Evolutionary conservation across 1,284 basidiomycete species (phyloP).

Genomic region (Somion occarium): DNA sequence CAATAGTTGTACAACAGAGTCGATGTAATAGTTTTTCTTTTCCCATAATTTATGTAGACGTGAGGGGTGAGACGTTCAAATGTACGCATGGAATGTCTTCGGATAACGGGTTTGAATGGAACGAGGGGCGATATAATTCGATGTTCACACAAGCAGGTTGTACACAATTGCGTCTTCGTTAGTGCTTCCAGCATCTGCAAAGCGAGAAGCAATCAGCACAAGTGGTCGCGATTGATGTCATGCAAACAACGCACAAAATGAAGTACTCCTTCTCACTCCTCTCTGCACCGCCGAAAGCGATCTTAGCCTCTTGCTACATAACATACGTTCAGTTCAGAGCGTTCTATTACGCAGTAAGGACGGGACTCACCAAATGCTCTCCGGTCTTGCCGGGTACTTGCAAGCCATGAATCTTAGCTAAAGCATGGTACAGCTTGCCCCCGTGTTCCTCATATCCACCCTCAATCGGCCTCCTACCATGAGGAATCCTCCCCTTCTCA

Average conservation of each 20-base stretch:
- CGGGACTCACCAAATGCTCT: constrained; percentile 50
- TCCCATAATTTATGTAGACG: background rate
- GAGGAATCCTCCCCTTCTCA: constrained; percentile 53
- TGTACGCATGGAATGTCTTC: too few relatives aligned
- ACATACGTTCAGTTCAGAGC: constrained; percentile 15
- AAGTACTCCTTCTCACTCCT: constrained; percentile 43
- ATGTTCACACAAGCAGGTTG: too few relatives aligned
- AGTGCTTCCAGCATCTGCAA: background rate
- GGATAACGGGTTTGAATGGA: too few relatives aligned
- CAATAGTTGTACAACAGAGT: background rate
- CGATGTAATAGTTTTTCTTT: background rate
- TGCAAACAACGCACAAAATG: constrained; percentile 43
- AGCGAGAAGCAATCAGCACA: background rate
- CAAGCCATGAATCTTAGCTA: constrained; percentile 40
- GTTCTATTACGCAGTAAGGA: constrained; percentile 7
- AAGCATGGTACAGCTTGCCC: constrained; percentile 32
- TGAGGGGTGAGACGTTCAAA: too few relatives aligned
- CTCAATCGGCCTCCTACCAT: constrained; percentile 35
- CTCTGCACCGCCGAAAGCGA: constrained; percentile 39
- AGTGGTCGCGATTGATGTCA: background rate
- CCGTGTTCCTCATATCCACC: constrained; percentile 39
- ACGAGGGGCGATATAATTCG: too few relatives aligned
- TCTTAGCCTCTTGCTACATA: constrained; percentile 36
- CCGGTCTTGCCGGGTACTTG: constrained; percentile 70
- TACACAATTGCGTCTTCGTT: too few relatives aligned